Conservation (phyloP, 2,329 filamentous ascomycete species). For the Paracoccidioides lutzii region DNA sequence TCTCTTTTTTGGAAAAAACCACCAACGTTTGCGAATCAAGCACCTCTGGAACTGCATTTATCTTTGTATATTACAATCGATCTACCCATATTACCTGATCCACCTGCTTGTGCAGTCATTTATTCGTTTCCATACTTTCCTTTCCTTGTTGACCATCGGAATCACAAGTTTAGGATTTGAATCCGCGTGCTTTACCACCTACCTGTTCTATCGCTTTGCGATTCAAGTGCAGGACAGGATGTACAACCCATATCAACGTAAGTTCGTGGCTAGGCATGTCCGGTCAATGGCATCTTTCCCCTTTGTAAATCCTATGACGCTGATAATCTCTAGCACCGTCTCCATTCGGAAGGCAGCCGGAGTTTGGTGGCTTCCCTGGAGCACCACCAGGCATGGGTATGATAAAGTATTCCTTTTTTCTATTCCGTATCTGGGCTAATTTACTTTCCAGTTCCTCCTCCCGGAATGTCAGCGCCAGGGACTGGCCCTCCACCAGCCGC, state of each 20-base stretch:
- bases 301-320: neutral
- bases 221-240: constrained; percentile 16
- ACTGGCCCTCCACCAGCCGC: constrained; percentile 67
- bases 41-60: neutral
- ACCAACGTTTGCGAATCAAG: too few relatives aligned
- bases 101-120: neutral
- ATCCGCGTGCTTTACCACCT: neutral
- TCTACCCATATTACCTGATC: too few relatives aligned
- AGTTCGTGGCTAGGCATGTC: constrained; percentile 7
- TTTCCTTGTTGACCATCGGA: neutral
- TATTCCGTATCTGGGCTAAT: constrained; percentile 1
- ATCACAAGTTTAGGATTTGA: neutral
- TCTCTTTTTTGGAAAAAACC: too few relatives aligned
- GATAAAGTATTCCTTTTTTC: neutral
- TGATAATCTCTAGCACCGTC: constrained; percentile 22
- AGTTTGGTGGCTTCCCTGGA: constrained; percentile 59
- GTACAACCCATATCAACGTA: constrained; percentile 35
- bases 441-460: constrained; percentile 50
- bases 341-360: constrained; percentile 62
- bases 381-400: constrained; percentile 73
- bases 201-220: too few relatives aligned
- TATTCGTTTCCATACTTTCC: neutral
- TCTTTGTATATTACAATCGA: neutral
- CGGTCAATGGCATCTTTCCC: neutral
- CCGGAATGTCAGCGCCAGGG: constrained; percentile 68